Conservation (phyloP, 257 asterid genomes). For the Salvia hispanica region DNA sequence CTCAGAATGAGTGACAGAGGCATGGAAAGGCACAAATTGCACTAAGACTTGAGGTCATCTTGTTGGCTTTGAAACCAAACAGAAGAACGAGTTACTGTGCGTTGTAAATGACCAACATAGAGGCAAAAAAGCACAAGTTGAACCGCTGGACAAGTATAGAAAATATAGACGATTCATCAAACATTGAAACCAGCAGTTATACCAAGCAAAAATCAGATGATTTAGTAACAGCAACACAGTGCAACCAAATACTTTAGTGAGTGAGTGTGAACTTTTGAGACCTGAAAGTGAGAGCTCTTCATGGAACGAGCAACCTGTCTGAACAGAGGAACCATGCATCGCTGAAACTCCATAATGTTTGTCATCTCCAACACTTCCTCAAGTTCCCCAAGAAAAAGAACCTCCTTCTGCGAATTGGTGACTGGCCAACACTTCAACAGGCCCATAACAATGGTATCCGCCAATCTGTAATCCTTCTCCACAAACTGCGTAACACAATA, state of each 20-base stretch:
- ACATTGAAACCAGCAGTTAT: slow-evolving; percentile 16
- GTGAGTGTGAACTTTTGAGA: slow-evolving; percentile 29
- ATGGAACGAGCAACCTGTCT: slow-evolving; percentile 70
- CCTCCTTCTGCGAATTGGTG: slow-evolving; percentile 77
- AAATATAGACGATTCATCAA: slow-evolving; percentile 1
- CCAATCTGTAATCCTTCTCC: slow-evolving; percentile 78
- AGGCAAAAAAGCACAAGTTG: background rate
- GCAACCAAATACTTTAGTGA: slow-evolving; percentile 16
- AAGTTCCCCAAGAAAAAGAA: slow-evolving; percentile 75
- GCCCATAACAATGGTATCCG: slow-evolving; percentile 74
- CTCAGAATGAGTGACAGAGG: background rate
- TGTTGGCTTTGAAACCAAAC: slow-evolving; percentile 1
- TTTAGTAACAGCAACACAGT: background rate
- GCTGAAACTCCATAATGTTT: slow-evolving; percentile 66
- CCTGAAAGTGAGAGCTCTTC: slow-evolving; percentile 86
- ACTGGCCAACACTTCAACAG: slow-evolving; percentile 83
- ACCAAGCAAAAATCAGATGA: background rate
- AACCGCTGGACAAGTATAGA: background rate
- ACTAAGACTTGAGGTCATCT: slow-evolving; percentile 4
- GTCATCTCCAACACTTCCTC: slow-evolving; percentile 83
- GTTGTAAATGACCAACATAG: background rate
- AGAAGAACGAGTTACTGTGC: background rate
- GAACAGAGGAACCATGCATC: slow-evolving; percentile 77
- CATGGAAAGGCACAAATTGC: slow-evolving; percentile 8
- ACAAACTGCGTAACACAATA: slow-evolving; percentile 77